Evolutionary conservation across 345 rosid genomes (phyloP).

Genomic region (Populus pruinosa): DNA sequence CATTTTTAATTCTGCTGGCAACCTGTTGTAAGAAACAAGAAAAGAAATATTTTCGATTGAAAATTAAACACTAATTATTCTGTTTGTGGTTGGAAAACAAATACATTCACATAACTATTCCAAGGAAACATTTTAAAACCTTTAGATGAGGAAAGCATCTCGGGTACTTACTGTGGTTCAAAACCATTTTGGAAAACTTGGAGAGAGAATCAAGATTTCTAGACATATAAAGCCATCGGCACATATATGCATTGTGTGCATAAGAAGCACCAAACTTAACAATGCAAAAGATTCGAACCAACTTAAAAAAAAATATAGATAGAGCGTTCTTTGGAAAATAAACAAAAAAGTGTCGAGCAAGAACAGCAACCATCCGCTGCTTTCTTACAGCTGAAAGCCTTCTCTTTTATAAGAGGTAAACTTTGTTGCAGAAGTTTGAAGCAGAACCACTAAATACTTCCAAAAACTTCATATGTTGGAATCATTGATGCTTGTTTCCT

Average conservation of each 20-base stretch:
- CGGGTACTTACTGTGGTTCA: background rate
- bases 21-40: background rate
- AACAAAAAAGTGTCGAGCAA: background rate
- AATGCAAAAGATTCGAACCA: background rate
- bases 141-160: background rate
- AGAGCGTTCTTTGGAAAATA: background rate
- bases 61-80: background rate
- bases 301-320: background rate
- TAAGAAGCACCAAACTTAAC: background rate
- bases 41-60: background rate
- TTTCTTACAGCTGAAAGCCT: background rate
- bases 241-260: background rate
- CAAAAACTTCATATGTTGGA: background rate
- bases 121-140: background rate
- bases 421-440: background rate
- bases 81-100: background rate
- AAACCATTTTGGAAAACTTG: background rate
- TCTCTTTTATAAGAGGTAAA: background rate
- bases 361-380: background rate
- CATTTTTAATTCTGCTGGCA: background rate
- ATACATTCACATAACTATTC: background rate
- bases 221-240: background rate
- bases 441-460: background rate
- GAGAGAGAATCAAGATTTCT: background rate
- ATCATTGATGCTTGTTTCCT: no score